phyloP scores from a whole-genome alignment of 331 rosid genomes.

The Acacia concinna region DNA sequence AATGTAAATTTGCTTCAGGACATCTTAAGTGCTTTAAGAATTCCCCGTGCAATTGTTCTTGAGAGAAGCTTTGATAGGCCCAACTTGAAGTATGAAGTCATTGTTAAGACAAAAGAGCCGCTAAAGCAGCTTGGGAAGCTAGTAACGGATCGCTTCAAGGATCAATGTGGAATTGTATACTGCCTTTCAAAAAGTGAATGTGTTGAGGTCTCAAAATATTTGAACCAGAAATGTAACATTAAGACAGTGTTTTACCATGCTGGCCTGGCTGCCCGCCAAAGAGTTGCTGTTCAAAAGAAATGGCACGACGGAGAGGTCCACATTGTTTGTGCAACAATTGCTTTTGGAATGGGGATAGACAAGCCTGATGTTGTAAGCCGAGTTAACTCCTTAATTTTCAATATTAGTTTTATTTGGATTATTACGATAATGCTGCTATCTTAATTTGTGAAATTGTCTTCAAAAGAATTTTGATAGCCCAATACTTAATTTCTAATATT shows the following conservation, averaged over 20 bases:
- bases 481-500: not conserved
- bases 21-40: constrained; percentile 75
- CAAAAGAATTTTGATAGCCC: constrained; percentile 7
- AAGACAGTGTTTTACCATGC: constrained; percentile 90
- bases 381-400: constrained; percentile 17
- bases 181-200: constrained; percentile 96
- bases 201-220: constrained; percentile 73
- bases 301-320: constrained; percentile 90
- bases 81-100: constrained; percentile 88
- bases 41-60: constrained; percentile 82
- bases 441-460: constrained; percentile 27
- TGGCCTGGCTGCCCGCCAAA: constrained; percentile 77
- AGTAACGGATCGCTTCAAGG: constrained; percentile 62
- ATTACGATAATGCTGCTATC: constrained; percentile 27
- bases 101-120: constrained; percentile 78
- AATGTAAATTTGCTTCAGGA: constrained; percentile 59
- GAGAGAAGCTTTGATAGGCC: constrained; percentile 98
- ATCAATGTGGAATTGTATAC: constrained; percentile 84
- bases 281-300: constrained; percentile 82
- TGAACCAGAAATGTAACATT: constrained; percentile 65
- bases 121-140: constrained; percentile 75
- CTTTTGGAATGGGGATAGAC: constrained; percentile 99
- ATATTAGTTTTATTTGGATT: constrained; percentile 16
- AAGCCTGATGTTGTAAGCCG: constrained; percentile 93
- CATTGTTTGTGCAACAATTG: constrained; percentile 92